Evolutionary conservation across 257 asterid genomes (phyloP), one percentile per base, ranked within the genome.

Genomic region (Solanum bulbocastanum): DNA sequence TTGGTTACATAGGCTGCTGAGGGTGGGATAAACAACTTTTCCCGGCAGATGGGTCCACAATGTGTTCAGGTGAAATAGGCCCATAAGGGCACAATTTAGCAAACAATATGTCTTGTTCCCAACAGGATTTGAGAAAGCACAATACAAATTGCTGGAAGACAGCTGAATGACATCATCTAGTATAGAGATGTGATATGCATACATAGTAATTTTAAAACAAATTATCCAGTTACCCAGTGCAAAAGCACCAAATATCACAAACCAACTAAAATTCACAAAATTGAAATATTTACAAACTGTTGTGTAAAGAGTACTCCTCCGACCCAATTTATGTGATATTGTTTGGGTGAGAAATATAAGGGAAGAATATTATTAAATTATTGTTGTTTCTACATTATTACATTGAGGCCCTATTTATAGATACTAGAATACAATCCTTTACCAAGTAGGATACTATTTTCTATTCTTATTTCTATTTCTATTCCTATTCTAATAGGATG

Each of bases 91-190:
- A 25, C 65, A 84, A 25, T 10, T 40, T 52, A 32, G 65, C 85
- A 56, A 46, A 91, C 91, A 89, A 89, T 88, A 85, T 84, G 83
- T 81, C 90, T 30, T 42, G 69, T 76, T 40, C 27, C 83, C 60
- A n/a, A 76, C 42, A 76, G 23, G 60, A 76, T 40, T 40, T 13
- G 60, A 76, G 83, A n/a, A 76, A 76, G 56, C 83, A 76, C 83
- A 76, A 40, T 40, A n/a, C 83, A 40, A 76, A 76, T 40, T 76
- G 60, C 35, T 75, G 35, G 10, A 74, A 22, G 82, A 74, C 52
- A 36, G 49, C 83, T 37, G 83, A 39, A 39, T 40, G 60, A 76
- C 58, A 39, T n/a, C 83, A 39, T 39, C 83, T 75, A 14, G 14
- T 7, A 40, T 10, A n/a, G 36, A 40, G 6, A 8, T 40, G 65